phyloP scores from a whole-genome alignment of 495 filamentous ascomycete genomes.

The Pyrenopolyporus hunteri region DNA sequence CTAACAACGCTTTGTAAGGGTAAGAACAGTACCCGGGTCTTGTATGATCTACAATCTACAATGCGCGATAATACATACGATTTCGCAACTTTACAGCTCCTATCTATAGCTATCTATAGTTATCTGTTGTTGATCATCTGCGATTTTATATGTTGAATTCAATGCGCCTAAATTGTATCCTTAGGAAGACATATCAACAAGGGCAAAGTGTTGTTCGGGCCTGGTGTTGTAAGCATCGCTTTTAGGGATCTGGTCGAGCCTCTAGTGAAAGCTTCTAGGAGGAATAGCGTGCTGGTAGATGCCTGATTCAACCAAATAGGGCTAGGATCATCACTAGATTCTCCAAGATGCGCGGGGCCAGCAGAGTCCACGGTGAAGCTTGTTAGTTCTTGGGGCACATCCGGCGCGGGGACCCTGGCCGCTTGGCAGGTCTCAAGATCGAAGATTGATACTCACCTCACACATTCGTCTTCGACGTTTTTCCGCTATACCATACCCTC shows the following conservation, averaged over 20 bases:
- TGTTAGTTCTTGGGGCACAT: constrained; percentile 10
- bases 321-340: constrained; percentile 19
- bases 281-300: too few relatives aligned
- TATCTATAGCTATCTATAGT: background rate
- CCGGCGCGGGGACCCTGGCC: constrained; percentile 28
- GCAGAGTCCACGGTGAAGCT: constrained; percentile 18
- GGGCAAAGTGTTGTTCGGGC: too few relatives aligned
- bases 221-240: too few relatives aligned
- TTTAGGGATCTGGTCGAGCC: too few relatives aligned
- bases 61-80: background rate
- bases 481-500: constrained; percentile 10
- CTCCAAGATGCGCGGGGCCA: constrained; percentile 14
- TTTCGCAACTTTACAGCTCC: background rate
- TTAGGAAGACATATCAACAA: too few relatives aligned
- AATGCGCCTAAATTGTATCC: too few relatives aligned
- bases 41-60: constrained; percentile 29
- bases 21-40: constrained; percentile 5
- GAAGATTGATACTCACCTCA: constrained; percentile 39
- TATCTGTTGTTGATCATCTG: too few relatives aligned
- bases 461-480: constrained; percentile 31
- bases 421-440: constrained; percentile 52
- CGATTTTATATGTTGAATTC: too few relatives aligned
- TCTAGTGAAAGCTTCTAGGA: too few relatives aligned
- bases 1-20: background rate
- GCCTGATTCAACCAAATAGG: too few relatives aligned